A percentile compares a stretch with the other conserved stretches of the same genome.
Evolutionary conservation across 2,329 filamentous ascomycete genomes (phyloP).

Genomic region (Talaromyces funiculosus): DNA sequence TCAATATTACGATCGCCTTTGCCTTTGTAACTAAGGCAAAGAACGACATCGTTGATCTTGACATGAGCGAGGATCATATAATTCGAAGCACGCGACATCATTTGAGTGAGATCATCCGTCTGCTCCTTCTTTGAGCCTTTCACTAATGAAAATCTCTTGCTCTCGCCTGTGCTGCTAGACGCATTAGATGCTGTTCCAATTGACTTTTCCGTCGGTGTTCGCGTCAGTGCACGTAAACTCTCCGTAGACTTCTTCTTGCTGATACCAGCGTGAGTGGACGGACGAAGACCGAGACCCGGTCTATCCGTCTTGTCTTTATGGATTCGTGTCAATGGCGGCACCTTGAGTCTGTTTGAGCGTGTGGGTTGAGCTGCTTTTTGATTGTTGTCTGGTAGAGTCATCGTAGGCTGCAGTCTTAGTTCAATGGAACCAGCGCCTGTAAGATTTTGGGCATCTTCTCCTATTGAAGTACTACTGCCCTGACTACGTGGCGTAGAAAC

Average conservation of each 20-base stretch:
- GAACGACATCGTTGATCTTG: conserved; percentile 87
- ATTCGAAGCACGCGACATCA: conserved; percentile 90
- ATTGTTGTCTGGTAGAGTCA: conserved; percentile 50
- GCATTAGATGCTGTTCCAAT: conserved; percentile 26
- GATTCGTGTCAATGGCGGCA: conserved; percentile 31
- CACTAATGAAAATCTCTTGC: conserved; percentile 46
- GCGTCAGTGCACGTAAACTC: conserved; percentile 34
- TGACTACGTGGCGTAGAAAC: conserved; percentile 36
- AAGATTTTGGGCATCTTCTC: conserved; percentile 48
- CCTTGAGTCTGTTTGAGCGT: conserved; percentile 27
- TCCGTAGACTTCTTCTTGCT: conserved; percentile 39
- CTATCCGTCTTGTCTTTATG: conserved; percentile 24
- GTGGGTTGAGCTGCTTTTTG: conserved; percentile 28
- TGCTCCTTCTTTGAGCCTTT: conserved; percentile 53
- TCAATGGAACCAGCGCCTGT: conserved; percentile 71
- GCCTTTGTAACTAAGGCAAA: conserved; percentile 95
- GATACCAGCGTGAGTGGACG: conserved; percentile 21
- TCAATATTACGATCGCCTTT: conserved; percentile 92
- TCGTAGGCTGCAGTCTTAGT: conserved; percentile 73
- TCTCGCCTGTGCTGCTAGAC: conserved; percentile 22
- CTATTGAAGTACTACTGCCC: conserved; percentile 29
- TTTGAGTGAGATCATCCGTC: conserved; percentile 88
- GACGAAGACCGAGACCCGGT: neutral
- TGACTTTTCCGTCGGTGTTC: conserved; percentile 34
- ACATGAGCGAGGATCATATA: conserved; percentile 98